Evolutionary conservation across 495 filamentous ascomycete species (phyloP).

Genomic region (Neurospora discreta): DNA sequence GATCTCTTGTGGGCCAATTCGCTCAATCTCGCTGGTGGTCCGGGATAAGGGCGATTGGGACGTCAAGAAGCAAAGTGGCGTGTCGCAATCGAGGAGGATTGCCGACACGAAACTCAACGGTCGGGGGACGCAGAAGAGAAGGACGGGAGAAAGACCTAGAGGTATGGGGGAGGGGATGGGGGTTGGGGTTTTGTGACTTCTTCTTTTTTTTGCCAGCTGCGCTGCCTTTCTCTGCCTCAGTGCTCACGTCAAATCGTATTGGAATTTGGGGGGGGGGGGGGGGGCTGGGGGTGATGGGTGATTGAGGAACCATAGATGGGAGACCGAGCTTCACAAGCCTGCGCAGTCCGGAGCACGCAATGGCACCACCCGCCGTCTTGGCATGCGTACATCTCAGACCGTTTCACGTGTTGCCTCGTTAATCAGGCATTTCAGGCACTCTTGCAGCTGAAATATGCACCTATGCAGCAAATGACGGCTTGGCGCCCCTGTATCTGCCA

Average conservation of each 20-base stretch:
- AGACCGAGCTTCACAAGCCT: constrained; percentile 13
- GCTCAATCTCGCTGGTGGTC: constrained; percentile 18
- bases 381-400: constrained; percentile 23
- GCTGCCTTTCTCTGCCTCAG: constrained; percentile 2
- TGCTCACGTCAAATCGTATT: constrained; percentile 4
- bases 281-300: constrained; percentile 9
- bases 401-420: constrained; percentile 6
- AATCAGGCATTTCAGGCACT: constrained; percentile 18
- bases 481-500: constrained; percentile 17
- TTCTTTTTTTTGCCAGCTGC: constrained; percentile 20
- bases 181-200: constrained; percentile 31
- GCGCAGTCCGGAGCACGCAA: constrained; percentile 3
- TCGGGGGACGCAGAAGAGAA: constrained; percentile 13
- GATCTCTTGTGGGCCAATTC: constrained; percentile 14
- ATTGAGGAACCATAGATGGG: constrained; percentile 18
- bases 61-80: constrained; percentile 29
- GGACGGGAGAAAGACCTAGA: constrained; percentile 5
- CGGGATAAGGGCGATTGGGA: constrained; percentile 19
- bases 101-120: constrained; percentile 13
- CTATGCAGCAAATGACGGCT: constrained; percentile 12
- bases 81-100: constrained; percentile 14
- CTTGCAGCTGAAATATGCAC: constrained; percentile 17
- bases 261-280: constrained; percentile 23
- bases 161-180: constrained; percentile 20
- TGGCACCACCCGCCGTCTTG: not conserved